A percentile compares a stretch with the other conserved stretches of the same genome.
phyloP scores from a whole-genome alignment of 371 early-diverging fungal genomes.

The Rhizomucor pusillus region DNA sequence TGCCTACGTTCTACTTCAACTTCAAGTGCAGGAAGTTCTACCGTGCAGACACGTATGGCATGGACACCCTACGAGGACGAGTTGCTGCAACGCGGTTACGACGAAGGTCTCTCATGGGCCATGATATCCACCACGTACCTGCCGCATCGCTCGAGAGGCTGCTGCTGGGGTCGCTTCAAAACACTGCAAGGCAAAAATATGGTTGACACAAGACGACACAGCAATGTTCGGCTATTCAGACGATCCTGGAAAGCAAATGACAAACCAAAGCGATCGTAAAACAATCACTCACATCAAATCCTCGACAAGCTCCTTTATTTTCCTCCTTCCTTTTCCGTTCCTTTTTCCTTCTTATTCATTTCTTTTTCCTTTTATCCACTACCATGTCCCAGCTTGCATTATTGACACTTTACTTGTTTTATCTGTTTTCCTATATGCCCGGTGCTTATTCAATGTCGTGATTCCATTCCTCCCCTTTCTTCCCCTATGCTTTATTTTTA shows the following conservation, averaged over 20 bases:
- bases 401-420: no score
- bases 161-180: constrained; percentile 48
- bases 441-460: neutral
- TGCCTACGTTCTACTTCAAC: neutral
- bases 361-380: neutral
- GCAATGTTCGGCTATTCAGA: neutral
- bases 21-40: constrained; percentile 1
- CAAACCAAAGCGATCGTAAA: neutral
- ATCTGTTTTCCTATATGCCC: neutral
- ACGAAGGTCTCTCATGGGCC: constrained; percentile 44
- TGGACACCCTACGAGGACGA: constrained; percentile 43
- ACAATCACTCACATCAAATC: no score
- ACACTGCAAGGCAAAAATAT: constrained; percentile 28
- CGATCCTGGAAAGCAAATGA: neutral
- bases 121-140: constrained; percentile 42
- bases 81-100: constrained; percentile 36
- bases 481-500: no score
- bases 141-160: constrained; percentile 45
- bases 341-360: neutral
- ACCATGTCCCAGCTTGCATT: no score
- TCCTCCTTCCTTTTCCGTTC: neutral
- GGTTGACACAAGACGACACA: neutral
- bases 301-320: neutral
- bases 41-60: constrained; percentile 17
- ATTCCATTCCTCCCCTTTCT: no score